phyloP scores from a whole-genome alignment of 805 yeast species.

The Nakazawaea ambrosiae region DNA sequence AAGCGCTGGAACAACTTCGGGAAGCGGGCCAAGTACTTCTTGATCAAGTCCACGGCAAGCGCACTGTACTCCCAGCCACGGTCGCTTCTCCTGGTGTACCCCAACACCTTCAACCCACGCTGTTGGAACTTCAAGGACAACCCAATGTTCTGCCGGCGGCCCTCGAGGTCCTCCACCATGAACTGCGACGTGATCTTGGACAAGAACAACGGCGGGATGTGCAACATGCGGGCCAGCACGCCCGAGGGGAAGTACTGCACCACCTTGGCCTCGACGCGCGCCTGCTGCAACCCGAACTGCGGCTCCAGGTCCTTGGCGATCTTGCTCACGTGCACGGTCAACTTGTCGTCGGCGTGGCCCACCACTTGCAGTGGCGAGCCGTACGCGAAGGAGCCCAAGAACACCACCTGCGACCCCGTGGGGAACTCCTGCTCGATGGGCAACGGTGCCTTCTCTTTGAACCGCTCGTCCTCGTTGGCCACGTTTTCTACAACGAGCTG shows the following conservation, averaged over 20 bases:
- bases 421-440: conserved; percentile 86
- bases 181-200: conserved; percentile 73
- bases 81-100: conserved; percentile 63
- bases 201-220: conserved; percentile 56
- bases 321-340: conserved; percentile 48
- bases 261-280: conserved; percentile 45
- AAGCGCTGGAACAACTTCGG: conserved; percentile 46
- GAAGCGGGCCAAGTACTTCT: conserved; percentile 54
- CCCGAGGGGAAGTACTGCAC: conserved; percentile 59
- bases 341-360: conserved; percentile 41
- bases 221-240: conserved; percentile 53
- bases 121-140: conserved; percentile 78
- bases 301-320: conserved; percentile 50
- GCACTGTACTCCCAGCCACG: conserved; percentile 81
- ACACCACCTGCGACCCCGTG: conserved; percentile 58
- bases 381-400: conserved; percentile 80
- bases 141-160: conserved; percentile 63
- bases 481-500: conserved; percentile 77
- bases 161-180: conserved; percentile 47
- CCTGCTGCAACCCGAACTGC: conserved; percentile 54
- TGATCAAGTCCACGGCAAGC: conserved; percentile 59
- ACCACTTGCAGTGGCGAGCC: conserved; percentile 70
- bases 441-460: conserved; percentile 59
- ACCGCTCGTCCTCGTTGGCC: conserved; percentile 67
- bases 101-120: conserved; percentile 75